phyloP scores from a whole-genome alignment of 306 rosid species.

The Purshia tridentata region DNA sequence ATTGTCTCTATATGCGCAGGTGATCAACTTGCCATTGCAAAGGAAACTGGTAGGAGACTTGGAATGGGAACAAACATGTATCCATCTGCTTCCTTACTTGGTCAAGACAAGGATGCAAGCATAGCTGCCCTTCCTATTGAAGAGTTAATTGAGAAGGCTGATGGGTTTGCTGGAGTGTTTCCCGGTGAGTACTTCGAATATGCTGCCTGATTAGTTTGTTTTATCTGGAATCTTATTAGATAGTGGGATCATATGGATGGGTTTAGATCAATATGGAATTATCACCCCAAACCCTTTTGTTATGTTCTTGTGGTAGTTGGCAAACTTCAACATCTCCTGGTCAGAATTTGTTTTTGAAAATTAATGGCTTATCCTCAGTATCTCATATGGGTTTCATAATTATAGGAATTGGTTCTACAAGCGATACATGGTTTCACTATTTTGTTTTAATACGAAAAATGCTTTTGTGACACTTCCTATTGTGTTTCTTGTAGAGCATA shows the following conservation, averaged over 20 bases:
- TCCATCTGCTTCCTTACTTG: constrained; percentile 91
- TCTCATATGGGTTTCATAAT: too few relatives aligned
- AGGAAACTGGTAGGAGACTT: constrained; percentile 96
- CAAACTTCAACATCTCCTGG: too few relatives aligned
- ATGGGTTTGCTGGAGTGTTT: constrained; percentile 98
- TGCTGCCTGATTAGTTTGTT: not conserved
- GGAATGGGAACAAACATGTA: constrained; percentile 99
- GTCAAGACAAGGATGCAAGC: constrained; percentile 83
- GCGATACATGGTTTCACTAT: not conserved
- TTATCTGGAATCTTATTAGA: too few relatives aligned
- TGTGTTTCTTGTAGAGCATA: constrained; percentile 62
- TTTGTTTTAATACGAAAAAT: not conserved
- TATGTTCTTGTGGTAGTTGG: too few relatives aligned
- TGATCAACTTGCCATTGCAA: constrained; percentile 97
- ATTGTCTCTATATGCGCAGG: constrained; percentile 41
- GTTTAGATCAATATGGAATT: too few relatives aligned
- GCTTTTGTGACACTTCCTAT: constrained; percentile 11
- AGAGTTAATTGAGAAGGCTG: constrained; percentile 96
- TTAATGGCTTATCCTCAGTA: too few relatives aligned
- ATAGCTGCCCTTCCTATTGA: constrained; percentile 87
- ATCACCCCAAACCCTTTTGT: too few relatives aligned
- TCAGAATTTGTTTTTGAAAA: too few relatives aligned
- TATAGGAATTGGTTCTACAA: not conserved
- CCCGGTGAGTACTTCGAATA: constrained; percentile 58
- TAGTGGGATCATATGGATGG: too few relatives aligned